phyloP scores from a whole-genome alignment of 2,329 filamentous ascomycete genomes.

The Aspergillus sergii region DNA sequence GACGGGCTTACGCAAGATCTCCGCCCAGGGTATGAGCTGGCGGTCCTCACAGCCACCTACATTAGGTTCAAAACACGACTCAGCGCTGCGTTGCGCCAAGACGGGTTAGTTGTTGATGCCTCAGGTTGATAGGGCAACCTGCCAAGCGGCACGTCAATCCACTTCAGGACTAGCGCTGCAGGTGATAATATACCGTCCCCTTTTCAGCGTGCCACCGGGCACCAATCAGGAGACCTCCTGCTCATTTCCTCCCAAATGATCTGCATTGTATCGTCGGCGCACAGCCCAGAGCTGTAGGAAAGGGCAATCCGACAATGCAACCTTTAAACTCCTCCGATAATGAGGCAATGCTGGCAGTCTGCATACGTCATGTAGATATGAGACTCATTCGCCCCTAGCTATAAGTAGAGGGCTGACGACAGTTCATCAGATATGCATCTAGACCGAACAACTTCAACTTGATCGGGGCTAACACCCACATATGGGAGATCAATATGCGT shows the following conservation, averaged over 20 bases:
- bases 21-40: neutral
- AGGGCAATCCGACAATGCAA: neutral
- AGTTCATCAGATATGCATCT: neutral
- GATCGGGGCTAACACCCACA: neutral
- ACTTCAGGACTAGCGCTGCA: neutral
- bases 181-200: neutral
- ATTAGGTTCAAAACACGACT: neutral
- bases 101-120: neutral
- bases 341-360: neutral
- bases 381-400: neutral
- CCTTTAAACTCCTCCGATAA: neutral
- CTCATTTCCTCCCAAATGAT: too few species aligned
- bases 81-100: neutral
- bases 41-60: neutral
- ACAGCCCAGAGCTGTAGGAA: neutral
- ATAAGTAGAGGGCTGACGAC: neutral
- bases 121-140: neutral
- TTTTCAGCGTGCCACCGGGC: neutral
- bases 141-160: neutral
- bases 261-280: too few species aligned
- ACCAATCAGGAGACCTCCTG: neutral
- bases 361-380: neutral
- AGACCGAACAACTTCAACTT: neutral
- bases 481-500: neutral
- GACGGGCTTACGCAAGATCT: too few species aligned